Conservation (phyloP, 768 basidiomycete species). For the Amanita pallidorosea region DNA sequence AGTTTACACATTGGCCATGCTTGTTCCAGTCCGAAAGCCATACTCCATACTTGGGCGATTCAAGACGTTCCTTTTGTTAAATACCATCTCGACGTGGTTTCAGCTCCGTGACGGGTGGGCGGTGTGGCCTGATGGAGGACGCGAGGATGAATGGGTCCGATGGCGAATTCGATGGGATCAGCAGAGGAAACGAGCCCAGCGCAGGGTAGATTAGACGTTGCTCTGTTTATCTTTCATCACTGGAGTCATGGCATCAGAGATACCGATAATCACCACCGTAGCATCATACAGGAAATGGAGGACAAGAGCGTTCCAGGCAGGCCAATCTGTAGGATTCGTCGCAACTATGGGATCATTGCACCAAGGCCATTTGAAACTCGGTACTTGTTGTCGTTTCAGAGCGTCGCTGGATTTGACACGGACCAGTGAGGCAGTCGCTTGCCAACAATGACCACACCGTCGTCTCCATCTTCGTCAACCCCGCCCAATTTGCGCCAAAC, state of each 20-base stretch:
- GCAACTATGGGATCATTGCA: slow-evolving; percentile 98
- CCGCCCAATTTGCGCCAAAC: slow-evolving; percentile 92
- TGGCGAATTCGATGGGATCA: slow-evolving; percentile 56
- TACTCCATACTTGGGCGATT: slow-evolving; percentile 38
- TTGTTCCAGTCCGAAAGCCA: slow-evolving; percentile 46
- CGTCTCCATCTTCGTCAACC: slow-evolving; percentile 95
- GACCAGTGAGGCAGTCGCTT: slow-evolving; percentile 66
- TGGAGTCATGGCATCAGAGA: slow-evolving; percentile 14
- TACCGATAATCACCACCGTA: slow-evolving; percentile 49
- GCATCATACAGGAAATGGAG: slow-evolving; percentile 68
- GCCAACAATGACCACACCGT: slow-evolving; percentile 76
- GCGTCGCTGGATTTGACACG: background rate
- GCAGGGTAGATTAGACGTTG: background rate
- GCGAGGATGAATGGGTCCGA: slow-evolving; percentile 54
- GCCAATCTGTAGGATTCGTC: slow-evolving; percentile 81
- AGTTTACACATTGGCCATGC: slow-evolving; percentile 47
- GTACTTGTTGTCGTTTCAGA: slow-evolving; percentile 31
- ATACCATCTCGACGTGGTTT: slow-evolving; percentile 53
- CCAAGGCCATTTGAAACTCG: slow-evolving; percentile 84
- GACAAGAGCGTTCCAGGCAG: slow-evolving; percentile 39
- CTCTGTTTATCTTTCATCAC: background rate
- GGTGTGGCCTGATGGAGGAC: slow-evolving; percentile 71
- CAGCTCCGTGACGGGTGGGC: slow-evolving; percentile 76
- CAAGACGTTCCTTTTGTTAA: slow-evolving; percentile 38
- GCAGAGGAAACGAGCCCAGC: slow-evolving; percentile 13